phyloP scores from a whole-genome alignment of 768 basidiomycete genomes.

The Stropharia rugosoannulata region DNA sequence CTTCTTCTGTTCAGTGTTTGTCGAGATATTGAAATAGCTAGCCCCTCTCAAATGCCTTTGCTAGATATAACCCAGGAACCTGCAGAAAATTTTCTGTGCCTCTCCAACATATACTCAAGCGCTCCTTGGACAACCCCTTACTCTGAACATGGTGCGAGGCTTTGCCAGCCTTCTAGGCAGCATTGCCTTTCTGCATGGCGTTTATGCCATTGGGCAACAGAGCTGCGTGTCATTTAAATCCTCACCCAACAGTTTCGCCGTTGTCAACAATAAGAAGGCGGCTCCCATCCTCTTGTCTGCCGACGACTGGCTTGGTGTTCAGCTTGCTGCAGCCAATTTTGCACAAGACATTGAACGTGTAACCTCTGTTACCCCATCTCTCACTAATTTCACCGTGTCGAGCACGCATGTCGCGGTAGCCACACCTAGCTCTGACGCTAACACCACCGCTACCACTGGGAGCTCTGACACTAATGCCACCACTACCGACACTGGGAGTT shows the following conservation, averaged over 20 bases:
- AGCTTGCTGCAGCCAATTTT: constrained; percentile 60
- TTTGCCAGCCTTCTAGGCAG: constrained; percentile 14
- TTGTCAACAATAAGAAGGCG: constrained; percentile 44
- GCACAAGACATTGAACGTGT: constrained; percentile 60
- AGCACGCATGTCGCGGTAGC: background rate
- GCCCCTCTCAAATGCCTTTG: background rate
- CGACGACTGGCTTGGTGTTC: constrained; percentile 66
- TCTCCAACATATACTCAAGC: background rate
- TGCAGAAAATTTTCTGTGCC: background rate
- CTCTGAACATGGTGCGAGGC: constrained; percentile 14
- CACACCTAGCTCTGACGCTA: background rate
- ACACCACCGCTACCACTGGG: background rate
- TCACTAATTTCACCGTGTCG: constrained; percentile 47
- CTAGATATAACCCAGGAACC: constrained; percentile 3
- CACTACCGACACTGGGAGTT: background rate
- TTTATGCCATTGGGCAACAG: constrained; percentile 45
- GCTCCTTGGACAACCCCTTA: background rate
- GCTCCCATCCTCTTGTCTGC: constrained; percentile 48
- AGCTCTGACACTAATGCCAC: background rate
- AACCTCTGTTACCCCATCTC: constrained; percentile 47
- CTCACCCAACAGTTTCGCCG: constrained; percentile 35
- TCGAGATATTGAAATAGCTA: constrained; percentile 1
- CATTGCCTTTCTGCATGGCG: constrained; percentile 17
- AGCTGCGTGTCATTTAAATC: constrained; percentile 47
- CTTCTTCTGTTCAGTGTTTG: constrained; percentile 6